Evolutionary conservation across 2,329 filamentous ascomycete species (phyloP), one percentile per base, ranked within the genome.

Genomic region (Aureobasidium subglaciale): DNA sequence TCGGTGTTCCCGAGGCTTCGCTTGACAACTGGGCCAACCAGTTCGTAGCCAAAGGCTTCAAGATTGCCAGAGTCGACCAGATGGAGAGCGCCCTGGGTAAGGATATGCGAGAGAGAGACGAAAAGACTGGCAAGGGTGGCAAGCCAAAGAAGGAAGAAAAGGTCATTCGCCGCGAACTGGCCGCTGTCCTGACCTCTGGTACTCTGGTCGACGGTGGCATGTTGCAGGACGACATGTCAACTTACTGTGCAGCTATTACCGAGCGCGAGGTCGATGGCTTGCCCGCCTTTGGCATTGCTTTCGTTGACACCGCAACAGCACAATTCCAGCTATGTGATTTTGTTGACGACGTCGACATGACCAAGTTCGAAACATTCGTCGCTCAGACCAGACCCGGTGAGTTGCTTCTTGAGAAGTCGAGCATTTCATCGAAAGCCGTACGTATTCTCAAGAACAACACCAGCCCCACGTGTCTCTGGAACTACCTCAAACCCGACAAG

Each of bases 1-100:
- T 97, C 2, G 93, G 93, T 59, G 93, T 99, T 0, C 93, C 93
- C 0, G 93, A 99, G 70, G 88, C 90, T 66, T 96, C 90, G 11
- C 77, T 99, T n/a, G 89, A 93, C 65, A 85, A 93, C 69, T 99
- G 93, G 93, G 90, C 93, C 56, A 96, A 95, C 65, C 93, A 99
- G 65, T 99, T 99, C 64, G 91, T 99, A 37, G 93, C 92, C 57
- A 97, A 97, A 70, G 93, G 95, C 30, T 96, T 85, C 81, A 99
- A 99, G 72, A 95, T 99, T 54, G 93, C 93, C 6, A 81, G 92
- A 16, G 93, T 99, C 22, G 93, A 97, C 68, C 93, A 99, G 69
- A 91, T 91, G 78, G 93, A 99, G 73, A 95, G 90, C 30, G 93
- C 93, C 2, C 75, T 99, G 8, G 91, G 86, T 57, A 99, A 99